Evolutionary conservation across 2,329 filamentous ascomycete species (phyloP), one percentile per base, ranked within the genome.

Genomic region (Colletotrichum costaricense): DNA sequence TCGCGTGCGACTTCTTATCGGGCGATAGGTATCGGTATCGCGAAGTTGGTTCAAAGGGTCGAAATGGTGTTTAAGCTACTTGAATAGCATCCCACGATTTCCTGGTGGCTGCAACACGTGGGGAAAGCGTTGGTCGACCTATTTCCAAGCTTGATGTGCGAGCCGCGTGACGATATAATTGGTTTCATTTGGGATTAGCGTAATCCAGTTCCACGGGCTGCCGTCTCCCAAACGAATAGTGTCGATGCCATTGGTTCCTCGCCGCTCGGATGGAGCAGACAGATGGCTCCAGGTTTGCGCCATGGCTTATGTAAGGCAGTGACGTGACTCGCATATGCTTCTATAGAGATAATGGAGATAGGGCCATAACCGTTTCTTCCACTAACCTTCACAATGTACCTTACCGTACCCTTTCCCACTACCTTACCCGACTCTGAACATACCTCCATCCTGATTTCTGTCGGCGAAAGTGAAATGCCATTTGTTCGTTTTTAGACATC

Each of bases 171-270:
- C 71, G 60, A 73, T 66, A 38, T 63, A 70, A 57, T 60, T 66
- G 71, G 71, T 66, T 73, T 73, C 71, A 73, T 71, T 73, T 71
- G 49, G 62, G 71, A 55, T 70, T 73, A 73, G 71, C 71, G 71
- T 63, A 70, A 71, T 73, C 67, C 60, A 59, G 71, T 22, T 62
- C 62, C 62, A 66, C 62, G 67, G 69, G 14, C 54, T 38, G 67
- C 67, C 67, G 70, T 62, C 67, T 57, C 71, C 60, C 22, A 26
- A 42, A 62, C 46, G n/a, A 62, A 60, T 71, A 62, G 56, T 66
- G 67, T 57, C 56, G 62, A 58, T 71, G 11, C 38, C 55, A 73
- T 73, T 73, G 71, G 71, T 33, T 55, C 11, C 33, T 30, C 14
- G 49, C 49, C 71, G 49, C 67, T 62, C 28, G 56, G 62, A 73